These are phyloP conservation scores for Hemisphaericaspora xylanilytica DNA, from an alignment of 1,139 yeast genomes.

Conservation along the genomic window DNA sequence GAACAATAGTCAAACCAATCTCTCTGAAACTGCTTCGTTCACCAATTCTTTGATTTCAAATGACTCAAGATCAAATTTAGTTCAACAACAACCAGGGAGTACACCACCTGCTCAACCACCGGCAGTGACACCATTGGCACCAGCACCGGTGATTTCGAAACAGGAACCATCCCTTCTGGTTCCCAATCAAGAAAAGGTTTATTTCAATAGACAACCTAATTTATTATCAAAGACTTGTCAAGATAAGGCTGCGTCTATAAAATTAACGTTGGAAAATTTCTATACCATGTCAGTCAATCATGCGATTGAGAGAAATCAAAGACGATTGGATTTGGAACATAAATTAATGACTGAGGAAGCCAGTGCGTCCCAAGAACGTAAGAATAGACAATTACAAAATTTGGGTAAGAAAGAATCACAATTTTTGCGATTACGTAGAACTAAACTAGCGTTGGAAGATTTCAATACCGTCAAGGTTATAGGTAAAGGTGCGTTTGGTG, in stretches of 20 bases:
- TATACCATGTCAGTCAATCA: conserved; percentile 76
- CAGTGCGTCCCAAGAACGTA: conserved; percentile 64
- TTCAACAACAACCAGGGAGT: conserved; percentile 11
- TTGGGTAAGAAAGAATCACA: conserved; percentile 78
- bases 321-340: conserved; percentile 71
- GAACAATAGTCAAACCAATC: conserved; percentile 41
- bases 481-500: conserved; percentile 88
- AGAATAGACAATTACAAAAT: conserved; percentile 66
- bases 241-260: conserved; percentile 72
- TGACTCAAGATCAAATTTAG: conserved; percentile 20
- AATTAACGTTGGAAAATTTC: conserved; percentile 67
- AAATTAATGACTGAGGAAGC: conserved; percentile 63
- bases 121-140: not conserved
- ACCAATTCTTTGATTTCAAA: conserved; percentile 26
- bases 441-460: conserved; percentile 71
- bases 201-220: conserved; percentile 86
- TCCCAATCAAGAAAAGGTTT: conserved; percentile 31
- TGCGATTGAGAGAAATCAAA: conserved; percentile 78
- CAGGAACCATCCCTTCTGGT: conserved; percentile 4
- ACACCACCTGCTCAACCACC: conserved; percentile 18
- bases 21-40: conserved; percentile 31
- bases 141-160: conserved; percentile 7
- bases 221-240: conserved; percentile 61
- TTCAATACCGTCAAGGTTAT: conserved; percentile 77
- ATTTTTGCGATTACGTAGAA: conserved; percentile 70